phyloP scores from a whole-genome alignment of 139 green algal species.

The Chlorella ohadii region DNA sequence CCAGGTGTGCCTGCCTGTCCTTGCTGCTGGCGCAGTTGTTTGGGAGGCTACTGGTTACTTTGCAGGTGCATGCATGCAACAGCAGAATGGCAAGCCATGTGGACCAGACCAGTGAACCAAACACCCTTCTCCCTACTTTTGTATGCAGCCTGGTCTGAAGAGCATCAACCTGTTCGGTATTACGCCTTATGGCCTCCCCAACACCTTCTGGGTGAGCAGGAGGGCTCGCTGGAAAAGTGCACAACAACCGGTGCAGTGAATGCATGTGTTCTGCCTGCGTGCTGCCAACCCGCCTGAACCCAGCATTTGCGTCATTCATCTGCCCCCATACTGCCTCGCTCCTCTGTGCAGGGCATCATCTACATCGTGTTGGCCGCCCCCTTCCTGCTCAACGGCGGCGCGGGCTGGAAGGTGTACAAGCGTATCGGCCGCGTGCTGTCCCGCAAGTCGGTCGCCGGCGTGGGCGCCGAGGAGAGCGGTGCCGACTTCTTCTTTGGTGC shows the following conservation, averaged over 20 bases:
- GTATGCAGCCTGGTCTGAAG: background rate
- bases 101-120: too few relatives aligned
- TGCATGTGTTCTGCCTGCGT: too few relatives aligned
- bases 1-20: conserved; percentile 21
- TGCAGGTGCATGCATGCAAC: too few relatives aligned
- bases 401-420: conserved; percentile 32
- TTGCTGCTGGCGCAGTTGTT: too few relatives aligned
- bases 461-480: background rate
- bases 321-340: too few relatives aligned
- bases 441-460: background rate
- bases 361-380: conserved; percentile 49
- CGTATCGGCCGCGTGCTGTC: background rate
- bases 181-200: conserved; percentile 28
- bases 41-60: too few relatives aligned
- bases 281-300: too few relatives aligned
- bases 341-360: conserved; percentile 53
- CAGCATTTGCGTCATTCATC: too few relatives aligned
- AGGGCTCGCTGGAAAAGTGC: too few relatives aligned
- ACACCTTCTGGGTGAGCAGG: background rate
- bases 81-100: too few relatives aligned
- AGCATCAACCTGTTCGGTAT: conserved; percentile 47
- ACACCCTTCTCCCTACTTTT: too few relatives aligned
- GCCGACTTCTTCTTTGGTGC: conserved; percentile 25
- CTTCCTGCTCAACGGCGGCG: conserved; percentile 43
- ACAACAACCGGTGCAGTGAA: too few relatives aligned